Evolutionary conservation across 2,329 filamentous ascomycete genomes (phyloP).

Genomic region (Stagonosporopsis vannaccii): DNA sequence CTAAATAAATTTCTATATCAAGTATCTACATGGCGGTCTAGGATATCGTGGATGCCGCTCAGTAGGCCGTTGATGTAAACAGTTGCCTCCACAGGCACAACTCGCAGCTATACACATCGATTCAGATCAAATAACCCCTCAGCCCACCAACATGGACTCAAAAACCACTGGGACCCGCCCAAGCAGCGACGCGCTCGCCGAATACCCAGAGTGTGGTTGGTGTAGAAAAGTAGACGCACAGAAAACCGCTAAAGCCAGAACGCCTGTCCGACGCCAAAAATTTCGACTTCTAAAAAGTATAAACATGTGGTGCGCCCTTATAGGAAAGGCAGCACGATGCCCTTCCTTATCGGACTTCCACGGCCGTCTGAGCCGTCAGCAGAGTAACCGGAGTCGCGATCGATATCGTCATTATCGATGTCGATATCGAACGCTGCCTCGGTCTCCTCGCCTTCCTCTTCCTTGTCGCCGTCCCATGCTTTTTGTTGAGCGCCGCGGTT

Average conservation of each 20-base stretch:
- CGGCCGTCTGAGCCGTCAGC: slow-evolving; percentile 48
- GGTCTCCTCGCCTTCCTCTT: slow-evolving; percentile 52
- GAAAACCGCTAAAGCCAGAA: slow-evolving; percentile 8
- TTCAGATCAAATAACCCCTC: slow-evolving; percentile 7
- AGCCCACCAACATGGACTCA: slow-evolving; percentile 6
- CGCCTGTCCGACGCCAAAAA: background rate
- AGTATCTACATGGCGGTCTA: slow-evolving; percentile 13
- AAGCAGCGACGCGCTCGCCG: slow-evolving; percentile 30
- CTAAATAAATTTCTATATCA: slow-evolving; percentile 5
- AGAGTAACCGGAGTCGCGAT: slow-evolving; percentile 52
- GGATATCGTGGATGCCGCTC: slow-evolving; percentile 16
- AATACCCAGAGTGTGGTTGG: slow-evolving; percentile 20
- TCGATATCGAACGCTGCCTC: slow-evolving; percentile 89
- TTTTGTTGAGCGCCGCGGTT: slow-evolving; percentile 91
- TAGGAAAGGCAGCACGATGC: slow-evolving; percentile 44
- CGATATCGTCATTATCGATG: slow-evolving; percentile 68
- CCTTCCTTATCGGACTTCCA: slow-evolving; percentile 46
- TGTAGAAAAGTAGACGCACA: slow-evolving; percentile 9
- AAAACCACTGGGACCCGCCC: slow-evolving; percentile 42
- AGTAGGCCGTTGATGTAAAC: slow-evolving; percentile 3
- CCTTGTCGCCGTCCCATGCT: slow-evolving; percentile 67
- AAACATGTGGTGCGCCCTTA: slow-evolving; percentile 16
- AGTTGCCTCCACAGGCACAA: background rate
- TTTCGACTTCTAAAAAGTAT: background rate
- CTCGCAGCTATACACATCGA: background rate